A percentile compares a stretch with the other conserved stretches of the same genome.
Conservation (phyloP, 2,329 filamentous ascomycete species). For the Verticillium zaregamsianum region DNA sequence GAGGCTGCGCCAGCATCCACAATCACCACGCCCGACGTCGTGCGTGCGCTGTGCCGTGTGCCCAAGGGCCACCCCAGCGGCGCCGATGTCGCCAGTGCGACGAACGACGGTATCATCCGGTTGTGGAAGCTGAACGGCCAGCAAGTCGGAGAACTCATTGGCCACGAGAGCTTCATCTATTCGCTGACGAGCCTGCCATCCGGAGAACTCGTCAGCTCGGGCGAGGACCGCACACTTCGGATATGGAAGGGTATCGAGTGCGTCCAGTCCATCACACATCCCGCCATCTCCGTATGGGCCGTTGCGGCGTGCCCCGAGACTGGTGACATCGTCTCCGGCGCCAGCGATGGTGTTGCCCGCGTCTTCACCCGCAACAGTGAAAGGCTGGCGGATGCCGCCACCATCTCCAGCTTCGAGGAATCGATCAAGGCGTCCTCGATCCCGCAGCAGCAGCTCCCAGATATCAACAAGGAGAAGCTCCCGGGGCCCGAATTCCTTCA, state of each 20-base stretch:
- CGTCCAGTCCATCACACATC: slow-evolving; percentile 93
- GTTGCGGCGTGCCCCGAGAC: slow-evolving; percentile 78
- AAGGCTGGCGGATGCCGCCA: slow-evolving; percentile 64
- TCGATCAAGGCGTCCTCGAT: slow-evolving; percentile 80
- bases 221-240: slow-evolving; percentile 89
- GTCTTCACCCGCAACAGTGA: slow-evolving; percentile 74
- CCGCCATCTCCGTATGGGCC: slow-evolving; percentile 93
- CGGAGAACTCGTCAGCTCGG: slow-evolving; percentile 85
- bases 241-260: slow-evolving; percentile 83
- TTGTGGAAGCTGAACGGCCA: slow-evolving; percentile 81
- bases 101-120: slow-evolving; percentile 85
- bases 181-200: slow-evolving; percentile 72
- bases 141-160: slow-evolving; percentile 71
- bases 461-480: slow-evolving; percentile 87
- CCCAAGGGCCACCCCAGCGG: slow-evolving; percentile 71
- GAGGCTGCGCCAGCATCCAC: slow-evolving; percentile 48
- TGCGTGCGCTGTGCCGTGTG: slow-evolving; percentile 84
- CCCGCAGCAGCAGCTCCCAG: slow-evolving; percentile 76
- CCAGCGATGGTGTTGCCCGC: slow-evolving; percentile 82
- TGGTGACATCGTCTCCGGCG: slow-evolving; percentile 89
- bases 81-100: slow-evolving; percentile 90
- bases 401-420: slow-evolving; percentile 72
- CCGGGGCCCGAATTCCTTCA: slow-evolving; percentile 84
- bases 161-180: slow-evolving; percentile 95
- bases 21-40: slow-evolving; percentile 70